Evolutionary conservation across 805 yeast genomes (phyloP).

Genomic region (Candida germanica): DNA sequence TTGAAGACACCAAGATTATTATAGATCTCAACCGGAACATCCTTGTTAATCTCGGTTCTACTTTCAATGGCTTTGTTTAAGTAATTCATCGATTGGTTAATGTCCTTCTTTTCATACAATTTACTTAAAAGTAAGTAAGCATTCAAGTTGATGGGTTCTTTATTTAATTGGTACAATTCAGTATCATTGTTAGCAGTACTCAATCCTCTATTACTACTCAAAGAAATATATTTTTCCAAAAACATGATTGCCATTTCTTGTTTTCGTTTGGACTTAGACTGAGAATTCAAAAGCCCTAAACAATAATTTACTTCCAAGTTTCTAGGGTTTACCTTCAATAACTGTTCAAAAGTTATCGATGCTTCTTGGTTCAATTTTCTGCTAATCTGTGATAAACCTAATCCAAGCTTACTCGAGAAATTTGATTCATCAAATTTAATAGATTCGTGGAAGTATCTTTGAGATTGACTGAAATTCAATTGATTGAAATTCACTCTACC

Average conservation of each 20-base stretch:
- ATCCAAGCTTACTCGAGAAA: conserved; percentile 70
- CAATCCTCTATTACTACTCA: conserved; percentile 51
- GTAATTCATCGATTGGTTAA: conserved; percentile 63
- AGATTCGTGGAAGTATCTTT: conserved; percentile 69
- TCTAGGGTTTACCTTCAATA: conserved; percentile 63
- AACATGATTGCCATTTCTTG: conserved; percentile 55
- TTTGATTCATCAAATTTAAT: conserved; percentile 62
- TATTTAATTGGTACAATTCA: conserved; percentile 20
- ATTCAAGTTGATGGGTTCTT: conserved; percentile 58
- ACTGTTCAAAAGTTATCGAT: conserved; percentile 74
- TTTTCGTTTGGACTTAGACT: conserved; percentile 38
- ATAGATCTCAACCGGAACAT: conserved; percentile 56
- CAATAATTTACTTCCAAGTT: conserved; percentile 72
- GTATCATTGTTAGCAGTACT: conserved; percentile 18
- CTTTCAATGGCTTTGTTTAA: conserved; percentile 60
- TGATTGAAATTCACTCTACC: conserved; percentile 71
- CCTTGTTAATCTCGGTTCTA: conserved; percentile 39
- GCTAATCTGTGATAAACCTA: conserved; percentile 78
- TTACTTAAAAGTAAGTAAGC: conserved; percentile 69
- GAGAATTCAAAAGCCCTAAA: conserved; percentile 71
- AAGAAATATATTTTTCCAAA: conserved; percentile 67
- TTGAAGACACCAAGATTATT: conserved; percentile 86
- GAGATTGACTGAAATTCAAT: conserved; percentile 65
- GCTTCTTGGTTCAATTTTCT: conserved; percentile 81
- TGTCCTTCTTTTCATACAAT: conserved; percentile 64